Conservation (phyloP, 768 basidiomycete genomes). For the Russula vinacea region DNA sequence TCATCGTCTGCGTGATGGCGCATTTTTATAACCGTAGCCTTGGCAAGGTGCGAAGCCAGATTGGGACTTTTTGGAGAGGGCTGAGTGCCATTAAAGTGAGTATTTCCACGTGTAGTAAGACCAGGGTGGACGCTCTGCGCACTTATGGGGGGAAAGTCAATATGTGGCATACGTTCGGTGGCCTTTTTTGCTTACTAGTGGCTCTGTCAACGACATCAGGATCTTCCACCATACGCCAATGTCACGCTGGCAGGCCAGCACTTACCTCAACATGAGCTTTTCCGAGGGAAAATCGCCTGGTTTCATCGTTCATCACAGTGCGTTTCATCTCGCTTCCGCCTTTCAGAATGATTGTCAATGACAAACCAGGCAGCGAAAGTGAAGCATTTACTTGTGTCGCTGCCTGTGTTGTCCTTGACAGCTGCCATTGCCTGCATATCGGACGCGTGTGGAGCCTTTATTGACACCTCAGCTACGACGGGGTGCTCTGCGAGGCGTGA, state of each 20-base stretch:
- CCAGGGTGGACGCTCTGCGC: not conserved
- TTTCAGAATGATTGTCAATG: not conserved
- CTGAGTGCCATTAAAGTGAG: not conserved
- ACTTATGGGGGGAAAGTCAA: slow-evolving; percentile 3
- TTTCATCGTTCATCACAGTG: not conserved
- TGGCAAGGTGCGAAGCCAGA: not conserved
- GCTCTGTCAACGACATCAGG: slow-evolving; percentile 1
- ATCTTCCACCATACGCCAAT: not conserved
- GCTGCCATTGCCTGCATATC: not conserved
- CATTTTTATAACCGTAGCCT: not conserved
- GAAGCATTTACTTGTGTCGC: not conserved
- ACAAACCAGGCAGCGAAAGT: not conserved
- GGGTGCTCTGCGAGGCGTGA: not conserved
- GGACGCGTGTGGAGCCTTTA: not conserved
- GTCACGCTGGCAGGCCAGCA: not conserved
- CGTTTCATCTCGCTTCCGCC: not conserved
- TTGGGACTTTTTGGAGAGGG: not conserved
- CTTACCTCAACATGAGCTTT: not conserved
- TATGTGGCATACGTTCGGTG: not conserved
- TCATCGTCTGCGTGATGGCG: not conserved
- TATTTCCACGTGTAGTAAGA: not conserved
- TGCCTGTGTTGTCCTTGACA: not conserved
- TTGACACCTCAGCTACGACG: not conserved
- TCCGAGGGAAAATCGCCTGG: not conserved
- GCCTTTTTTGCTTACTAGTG: slow-evolving; percentile 5